A percentile compares a stretch with the other conserved stretches of the same genome.
Evolutionary conservation across 2,329 filamentous ascomycete genomes (phyloP).

Genomic region (Aspergillus brasiliensis): DNA sequence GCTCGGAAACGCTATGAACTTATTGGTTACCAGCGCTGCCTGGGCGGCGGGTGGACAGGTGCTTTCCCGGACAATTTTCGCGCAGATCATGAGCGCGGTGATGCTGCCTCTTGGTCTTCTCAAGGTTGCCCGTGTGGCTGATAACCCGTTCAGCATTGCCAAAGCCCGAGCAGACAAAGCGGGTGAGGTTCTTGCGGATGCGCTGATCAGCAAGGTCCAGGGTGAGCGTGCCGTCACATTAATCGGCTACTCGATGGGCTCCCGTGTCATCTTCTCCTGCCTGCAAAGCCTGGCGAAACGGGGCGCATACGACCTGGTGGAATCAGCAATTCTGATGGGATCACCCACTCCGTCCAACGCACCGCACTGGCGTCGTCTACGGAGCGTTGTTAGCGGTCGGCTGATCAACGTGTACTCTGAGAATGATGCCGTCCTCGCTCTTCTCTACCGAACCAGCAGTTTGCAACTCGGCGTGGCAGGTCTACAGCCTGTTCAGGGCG

Average conservation of each 20-base stretch:
- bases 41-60: conserved; percentile 78
- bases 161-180: conserved; percentile 78
- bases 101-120: conserved; percentile 71
- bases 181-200: conserved; percentile 76
- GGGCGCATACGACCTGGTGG: conserved; percentile 78
- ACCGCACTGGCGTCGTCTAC: conserved; percentile 73
- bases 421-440: conserved; percentile 84
- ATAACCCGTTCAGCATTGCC: conserved; percentile 80
- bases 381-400: conserved; percentile 76
- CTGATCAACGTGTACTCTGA: conserved; percentile 87
- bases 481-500: conserved; percentile 68
- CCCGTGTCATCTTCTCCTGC: conserved; percentile 80
- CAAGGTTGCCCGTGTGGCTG: conserved; percentile 67
- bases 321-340: conserved; percentile 81
- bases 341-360: conserved; percentile 73
- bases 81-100: conserved; percentile 64
- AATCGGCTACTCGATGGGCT: conserved; percentile 79
- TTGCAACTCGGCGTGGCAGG: conserved; percentile 83
- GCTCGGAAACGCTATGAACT: conserved; percentile 75
- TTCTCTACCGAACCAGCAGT: conserved; percentile 82
- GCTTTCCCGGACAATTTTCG: conserved; percentile 70
- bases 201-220: conserved; percentile 77
- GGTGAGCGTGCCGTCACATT: conserved; percentile 80
- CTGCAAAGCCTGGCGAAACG: conserved; percentile 74
- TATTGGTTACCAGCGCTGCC: conserved; percentile 75